Evolutionary conservation across 371 early-diverging fungal genomes (phyloP), one percentile per base, ranked within the genome.

Genomic region (Haplosporangium sp.): DNA sequence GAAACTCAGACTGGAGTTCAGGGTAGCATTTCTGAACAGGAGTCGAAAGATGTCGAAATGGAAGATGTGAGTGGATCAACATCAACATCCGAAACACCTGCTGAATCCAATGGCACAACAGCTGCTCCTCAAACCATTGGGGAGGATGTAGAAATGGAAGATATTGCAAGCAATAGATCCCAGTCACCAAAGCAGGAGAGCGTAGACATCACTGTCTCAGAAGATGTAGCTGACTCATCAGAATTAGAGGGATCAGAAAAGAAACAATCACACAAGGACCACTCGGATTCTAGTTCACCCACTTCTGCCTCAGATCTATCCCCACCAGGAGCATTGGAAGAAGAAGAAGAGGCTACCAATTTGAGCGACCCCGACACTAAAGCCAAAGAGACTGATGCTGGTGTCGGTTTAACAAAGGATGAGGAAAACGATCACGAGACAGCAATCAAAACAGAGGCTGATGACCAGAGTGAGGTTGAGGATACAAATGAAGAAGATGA

Each of bases 71-170:
- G 65, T 1, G 72, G 10, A 11, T 38, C 59, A 42, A 44, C 15
- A 0, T 44, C 59, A 11, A n/a, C 63, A 5, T 42, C 64, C 11
- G 44, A 42, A 15, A 52, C 44, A 40, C 39, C 53, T 8, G 17
- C 13, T 13, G 59, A 17, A 34, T 44, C 65, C 8, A 55, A 34
- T 10, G 37, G 17, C 17, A 55, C 52, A 15, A 17, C 71, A 15
- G 35, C 48, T 4, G 27, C 56, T 6, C 11, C 44, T 17, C 57
- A 37, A 4, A 61, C 59, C 1, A 42, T 3, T 11, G 45, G 34
- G 17, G 77, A 64, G 55, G 73, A 77, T 58, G 53, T 77, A 4
- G 72, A 65, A 19, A 71, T 71, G 74, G 71, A 65, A 39, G 81
- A 69, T 34, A 57, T 50, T 27, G 34, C 60, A 1, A 60, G 39